These are phyloP conservation scores for Gynandropsis gynandra DNA, from an alignment of 345 rosid genomes.

Conservation along the genomic window DNA sequence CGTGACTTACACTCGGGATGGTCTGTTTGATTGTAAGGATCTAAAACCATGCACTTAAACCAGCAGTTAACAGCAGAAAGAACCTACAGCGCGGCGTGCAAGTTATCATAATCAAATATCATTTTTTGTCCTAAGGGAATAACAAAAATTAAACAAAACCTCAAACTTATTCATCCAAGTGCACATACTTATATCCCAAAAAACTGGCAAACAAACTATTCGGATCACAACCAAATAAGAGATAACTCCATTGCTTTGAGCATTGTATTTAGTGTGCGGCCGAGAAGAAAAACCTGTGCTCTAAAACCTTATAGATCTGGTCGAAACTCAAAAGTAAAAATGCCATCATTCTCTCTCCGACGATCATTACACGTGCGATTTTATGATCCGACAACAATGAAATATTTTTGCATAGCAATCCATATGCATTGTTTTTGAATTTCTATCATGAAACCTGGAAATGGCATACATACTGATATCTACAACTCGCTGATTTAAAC, in stretches of 20 bases:
- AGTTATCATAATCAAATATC: slow-evolving; percentile 11
- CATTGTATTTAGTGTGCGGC: too few species aligned
- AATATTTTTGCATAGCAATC: slow-evolving; percentile 1
- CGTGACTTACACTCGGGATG: slow-evolving; percentile 95
- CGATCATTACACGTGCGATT: background rate
- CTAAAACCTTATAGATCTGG: slow-evolving; percentile 13
- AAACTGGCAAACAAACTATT: too few species aligned
- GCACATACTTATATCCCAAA: background rate
- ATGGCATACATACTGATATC: background rate
- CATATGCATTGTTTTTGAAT: slow-evolving; percentile 1
- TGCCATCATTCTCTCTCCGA: background rate
- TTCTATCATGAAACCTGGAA: slow-evolving; percentile 1
- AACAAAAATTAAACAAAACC: background rate
- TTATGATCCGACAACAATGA: slow-evolving; percentile 4
- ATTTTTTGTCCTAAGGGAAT: slow-evolving; percentile 1
- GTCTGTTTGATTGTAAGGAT: slow-evolving; percentile 94
- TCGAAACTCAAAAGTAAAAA: background rate
- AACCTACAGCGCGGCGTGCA: slow-evolving; percentile 42
- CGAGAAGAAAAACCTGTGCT: too few species aligned
- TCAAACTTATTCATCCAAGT: background rate
- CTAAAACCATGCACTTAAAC: slow-evolving; percentile 89
- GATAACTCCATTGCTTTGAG: slow-evolving; percentile 3
- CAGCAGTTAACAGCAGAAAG: slow-evolving; percentile 98
- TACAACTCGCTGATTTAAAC: background rate
- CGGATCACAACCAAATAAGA: background rate